Base-by-base conservation (phyloP, 768 basidiomycete genomes). In the Suillus spraguei region DNA sequence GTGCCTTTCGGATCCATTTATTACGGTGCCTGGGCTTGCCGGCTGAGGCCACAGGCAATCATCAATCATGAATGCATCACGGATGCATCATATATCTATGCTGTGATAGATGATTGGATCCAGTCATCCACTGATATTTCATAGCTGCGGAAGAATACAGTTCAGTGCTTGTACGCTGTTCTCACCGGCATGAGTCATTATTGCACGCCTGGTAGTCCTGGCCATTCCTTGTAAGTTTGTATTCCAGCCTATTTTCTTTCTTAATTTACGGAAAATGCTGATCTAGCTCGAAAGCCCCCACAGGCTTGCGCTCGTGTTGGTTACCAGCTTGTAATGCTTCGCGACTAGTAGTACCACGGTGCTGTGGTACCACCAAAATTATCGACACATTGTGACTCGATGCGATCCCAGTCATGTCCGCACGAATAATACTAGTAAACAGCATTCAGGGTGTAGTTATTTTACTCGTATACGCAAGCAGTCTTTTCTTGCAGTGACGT, bases 1-100 rank as follows among this genome's bases (percentile, higher is more conserved):
- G 56, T 56, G 35, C 54, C 52, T 53, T 47, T 53, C 52, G 32
- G 33, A 53, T 53, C 35, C 32, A 49, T 49, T 42, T 46, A 47
- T 53, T 49, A 20, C 50, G 2, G 52, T 33, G 52, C 17, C 46
- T 44, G 42, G 20, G 5, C 28, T 9, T 35, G 35, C 5, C 9
- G 35, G 33, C 33, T 39, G 13, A 32, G 9, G 50, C 20, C 50
- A 32, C 46, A 46, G n/a, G 44, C 20, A 20, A 2, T 17, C 17
- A 8, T 42, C 28, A 28, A 28, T 42, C 8, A n/a, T 44, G 20
- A 9, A n/a, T n/a, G n/a, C 28, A 28, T 28, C 4, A 28, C 28
- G 28, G 2, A 28, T 28, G 28, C 28, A 28, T 28, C 28, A 28
- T 28, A 28, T 28, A 28, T 28, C 28, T 28, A 28, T 44, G 13